A percentile compares a stretch with the other conserved stretches of the same genome.
Conservation (phyloP, 2,329 filamentous ascomycete genomes). For the Colletotrichum navitas region DNA sequence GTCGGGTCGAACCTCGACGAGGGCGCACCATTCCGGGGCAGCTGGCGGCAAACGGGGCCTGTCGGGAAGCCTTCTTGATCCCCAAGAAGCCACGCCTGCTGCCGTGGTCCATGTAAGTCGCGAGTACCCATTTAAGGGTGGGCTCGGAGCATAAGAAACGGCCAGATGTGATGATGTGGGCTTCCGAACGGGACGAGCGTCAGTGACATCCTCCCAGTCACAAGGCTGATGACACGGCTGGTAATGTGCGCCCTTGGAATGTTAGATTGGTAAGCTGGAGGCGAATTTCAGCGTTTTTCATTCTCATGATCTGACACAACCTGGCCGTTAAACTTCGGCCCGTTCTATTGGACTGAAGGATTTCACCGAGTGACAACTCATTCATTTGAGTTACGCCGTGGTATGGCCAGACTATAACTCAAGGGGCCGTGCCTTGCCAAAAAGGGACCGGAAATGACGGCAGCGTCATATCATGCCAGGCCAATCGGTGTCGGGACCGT, state of each 20-base stretch:
- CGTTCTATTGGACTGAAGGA: conserved; percentile 10
- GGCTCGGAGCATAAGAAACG: conserved; percentile 17
- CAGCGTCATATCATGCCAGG: conserved; percentile 36
- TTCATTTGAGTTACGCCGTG: conserved; percentile 2
- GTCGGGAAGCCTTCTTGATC: conserved; percentile 16
- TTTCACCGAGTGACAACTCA: conserved; percentile 12
- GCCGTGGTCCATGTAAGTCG: conserved; percentile 37
- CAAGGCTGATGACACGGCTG: conserved; percentile 19
- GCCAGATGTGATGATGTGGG: conserved; percentile 10
- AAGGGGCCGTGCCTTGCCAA: conserved; percentile 20
- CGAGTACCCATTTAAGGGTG: conserved; percentile 35
- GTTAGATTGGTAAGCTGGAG: conserved; percentile 12
- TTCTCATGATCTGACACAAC: conserved; percentile 31
- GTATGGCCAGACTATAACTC: conserved; percentile 8
- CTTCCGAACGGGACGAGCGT: conserved; percentile 5
- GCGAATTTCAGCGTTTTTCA: neutral
- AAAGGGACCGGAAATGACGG: conserved; percentile 21
- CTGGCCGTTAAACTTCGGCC: conserved; percentile 8
- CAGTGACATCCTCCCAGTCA: conserved; percentile 17
- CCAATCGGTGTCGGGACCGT: conserved; percentile 24
- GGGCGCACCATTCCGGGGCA: conserved; percentile 40
- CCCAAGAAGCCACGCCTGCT: conserved; percentile 26
- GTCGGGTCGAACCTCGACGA: conserved; percentile 41
- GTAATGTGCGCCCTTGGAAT: conserved; percentile 7
- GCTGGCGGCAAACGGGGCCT: conserved; percentile 40